Evolutionary conservation across 371 early-diverging fungal species (phyloP), one percentile per base, ranked within the genome.

Genomic region (Mucor lusitanicus): DNA sequence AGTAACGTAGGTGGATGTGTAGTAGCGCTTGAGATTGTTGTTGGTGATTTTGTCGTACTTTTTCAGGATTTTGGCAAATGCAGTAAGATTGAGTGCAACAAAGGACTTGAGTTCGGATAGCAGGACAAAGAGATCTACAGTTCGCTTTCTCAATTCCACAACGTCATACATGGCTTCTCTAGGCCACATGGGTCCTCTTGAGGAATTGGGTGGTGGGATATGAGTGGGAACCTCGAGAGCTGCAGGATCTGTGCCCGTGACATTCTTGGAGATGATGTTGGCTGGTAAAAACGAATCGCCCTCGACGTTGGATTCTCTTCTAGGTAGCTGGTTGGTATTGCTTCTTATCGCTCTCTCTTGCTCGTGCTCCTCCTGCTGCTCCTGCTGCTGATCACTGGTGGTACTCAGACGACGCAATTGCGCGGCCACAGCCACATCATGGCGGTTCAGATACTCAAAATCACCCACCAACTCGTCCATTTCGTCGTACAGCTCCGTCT

Each of bases 11-110:
- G 75, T 70, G 25, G 71, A 53, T 19, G 79, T 78, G 65, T 82
- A 89, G 59, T 79, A 72, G 3, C 80, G 77, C 58, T 86, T 87
- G 57, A 92, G 80, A 23, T 87, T 83, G 50, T 77, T 86, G 60
- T 84, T 77, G 6, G 93, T 90, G 35, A 93, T 92, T 77, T 97
- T 99, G 83, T 99, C 99, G 70, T 92, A 96, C 79, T 99, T 98
- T 77, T 97, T 98, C 21, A 98, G 79, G 65, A 98, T 94, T 77
- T 97, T 99, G 69, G 90, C 84, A 81, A 99, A 98, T 4, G 97
- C 98, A 0, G 97, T 97, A 65, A 89, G 80, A 85, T 99, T 98
- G 46, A 99, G 88, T 44, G 94, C 91, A 15, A 91, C 92, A 75
- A 92, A 99, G 2, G 95, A 91, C 59, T 94, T 91, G 11, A 98